Conservation (phyloP, 2,329 filamentous ascomycete genomes). For the Exophiala oligosperma region DNA sequence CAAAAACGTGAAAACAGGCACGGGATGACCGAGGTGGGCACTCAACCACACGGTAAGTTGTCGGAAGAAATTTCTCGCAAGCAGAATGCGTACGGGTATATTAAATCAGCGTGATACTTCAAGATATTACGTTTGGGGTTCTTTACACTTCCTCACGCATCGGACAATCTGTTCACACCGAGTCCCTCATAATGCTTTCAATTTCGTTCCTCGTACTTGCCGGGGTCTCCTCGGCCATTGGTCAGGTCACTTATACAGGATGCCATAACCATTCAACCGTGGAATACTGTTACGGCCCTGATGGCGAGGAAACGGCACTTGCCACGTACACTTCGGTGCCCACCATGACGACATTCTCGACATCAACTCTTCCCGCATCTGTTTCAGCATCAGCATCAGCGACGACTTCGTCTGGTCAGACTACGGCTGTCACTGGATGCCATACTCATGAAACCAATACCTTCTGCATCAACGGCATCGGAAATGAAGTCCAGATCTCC, state of each 20-base stretch:
- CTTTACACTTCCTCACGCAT: background rate
- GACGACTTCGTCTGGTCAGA: slow-evolving; percentile 29
- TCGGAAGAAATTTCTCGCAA: no score
- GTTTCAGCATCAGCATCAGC: slow-evolving; percentile 28
- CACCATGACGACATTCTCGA: slow-evolving; percentile 17
- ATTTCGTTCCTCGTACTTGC: slow-evolving; percentile 1
- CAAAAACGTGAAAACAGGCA: no score
- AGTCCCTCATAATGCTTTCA: slow-evolving; percentile 6
- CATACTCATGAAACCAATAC: slow-evolving; percentile 49
- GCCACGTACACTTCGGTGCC: slow-evolving; percentile 26
- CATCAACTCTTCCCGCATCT: slow-evolving; percentile 20
- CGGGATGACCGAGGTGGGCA: background rate
- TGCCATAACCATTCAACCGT: slow-evolving; percentile 36
- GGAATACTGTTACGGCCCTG: slow-evolving; percentile 34
- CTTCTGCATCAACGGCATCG: slow-evolving; percentile 38
- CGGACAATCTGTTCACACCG: background rate
- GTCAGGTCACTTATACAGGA: slow-evolving; percentile 29
- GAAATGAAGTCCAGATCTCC: slow-evolving; percentile 40
- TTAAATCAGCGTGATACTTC: no score
- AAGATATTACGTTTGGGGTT: no score
- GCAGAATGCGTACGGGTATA: no score
- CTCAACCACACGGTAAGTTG: background rate
- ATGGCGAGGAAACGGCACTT: slow-evolving; percentile 33
- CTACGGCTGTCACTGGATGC: slow-evolving; percentile 54
- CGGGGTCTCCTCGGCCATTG: background rate